A percentile compares a stretch with the other conserved stretches of the same genome.
phyloP scores from a whole-genome alignment of 257 asterid genomes.

The Schizonepeta tenuifolia region DNA sequence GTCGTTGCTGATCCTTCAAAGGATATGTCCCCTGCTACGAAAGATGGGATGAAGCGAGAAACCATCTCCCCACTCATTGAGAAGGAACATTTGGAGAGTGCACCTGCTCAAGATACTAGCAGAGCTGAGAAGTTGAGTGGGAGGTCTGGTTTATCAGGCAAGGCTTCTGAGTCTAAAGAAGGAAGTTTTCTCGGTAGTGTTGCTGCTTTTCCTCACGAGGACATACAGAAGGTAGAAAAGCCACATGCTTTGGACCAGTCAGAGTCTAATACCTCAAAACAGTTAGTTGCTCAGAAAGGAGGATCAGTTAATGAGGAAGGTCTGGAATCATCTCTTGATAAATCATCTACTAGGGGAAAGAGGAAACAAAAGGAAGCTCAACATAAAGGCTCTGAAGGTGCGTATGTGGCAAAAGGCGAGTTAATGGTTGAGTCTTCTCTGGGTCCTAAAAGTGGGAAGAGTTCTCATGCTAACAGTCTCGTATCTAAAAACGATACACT shows the following conservation, averaged over 20 bases:
- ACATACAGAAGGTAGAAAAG: constrained; percentile 43
- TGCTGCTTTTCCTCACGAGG: constrained; percentile 48
- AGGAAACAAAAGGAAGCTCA: constrained; percentile 56
- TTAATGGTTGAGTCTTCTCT: constrained; percentile 47
- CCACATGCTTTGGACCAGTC: constrained; percentile 44
- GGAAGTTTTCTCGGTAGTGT: constrained; percentile 39
- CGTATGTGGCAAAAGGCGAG: constrained; percentile 46
- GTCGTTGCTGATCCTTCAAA: constrained; percentile 44
- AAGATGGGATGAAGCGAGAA: constrained; percentile 44
- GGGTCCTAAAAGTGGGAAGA: constrained; percentile 55
- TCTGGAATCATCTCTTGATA: constrained; percentile 46
- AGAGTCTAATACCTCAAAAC: constrained; percentile 45
- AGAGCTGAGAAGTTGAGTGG: constrained; percentile 52
- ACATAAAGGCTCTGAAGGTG: constrained; percentile 43
- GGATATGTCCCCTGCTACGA: constrained; percentile 34
- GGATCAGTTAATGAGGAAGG: constrained; percentile 50
- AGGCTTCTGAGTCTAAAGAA: constrained; percentile 47
- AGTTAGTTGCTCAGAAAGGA: constrained; percentile 48
- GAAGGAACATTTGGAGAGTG: constrained; percentile 53
- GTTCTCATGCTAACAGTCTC: constrained; percentile 38
- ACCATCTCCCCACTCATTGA: constrained; percentile 37
- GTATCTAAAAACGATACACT: constrained; percentile 51
- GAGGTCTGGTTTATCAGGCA: constrained; percentile 46
- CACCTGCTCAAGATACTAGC: constrained; percentile 41
- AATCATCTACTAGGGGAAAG: constrained; percentile 51